phyloP scores from a whole-genome alignment of 352 stramenopile species.

The Phytophthora megakarya region DNA sequence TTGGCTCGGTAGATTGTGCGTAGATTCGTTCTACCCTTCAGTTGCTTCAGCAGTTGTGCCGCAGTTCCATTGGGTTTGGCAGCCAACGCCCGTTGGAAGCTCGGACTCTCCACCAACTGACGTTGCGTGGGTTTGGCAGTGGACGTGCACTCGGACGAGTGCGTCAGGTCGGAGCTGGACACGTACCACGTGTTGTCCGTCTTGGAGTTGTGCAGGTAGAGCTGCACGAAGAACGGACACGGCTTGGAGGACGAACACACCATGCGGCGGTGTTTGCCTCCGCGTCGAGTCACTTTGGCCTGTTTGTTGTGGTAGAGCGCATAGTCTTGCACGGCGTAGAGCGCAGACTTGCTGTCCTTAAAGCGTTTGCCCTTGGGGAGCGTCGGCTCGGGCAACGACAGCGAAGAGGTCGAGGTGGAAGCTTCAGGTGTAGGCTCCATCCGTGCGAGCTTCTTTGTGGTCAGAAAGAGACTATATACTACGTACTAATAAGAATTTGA shows the following conservation, averaged over 20 bases:
- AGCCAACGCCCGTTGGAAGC: constrained; percentile 46
- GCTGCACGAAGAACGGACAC: constrained; percentile 72
- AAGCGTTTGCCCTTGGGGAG: constrained; percentile 55
- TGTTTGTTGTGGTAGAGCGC: constrained; percentile 62
- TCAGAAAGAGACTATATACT: constrained; percentile 13
- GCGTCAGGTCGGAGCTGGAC: constrained; percentile 49
- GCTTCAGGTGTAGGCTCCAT: neutral
- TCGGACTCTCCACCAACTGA: constrained; percentile 53
- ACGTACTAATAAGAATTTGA: neutral
- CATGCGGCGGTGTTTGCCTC: constrained; percentile 66
- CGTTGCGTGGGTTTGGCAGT: constrained; percentile 58
- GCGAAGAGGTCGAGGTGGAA: neutral
- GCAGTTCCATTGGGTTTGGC: constrained; percentile 39
- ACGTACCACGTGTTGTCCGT: constrained; percentile 65
- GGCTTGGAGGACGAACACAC: constrained; percentile 43
- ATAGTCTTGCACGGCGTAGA: constrained; percentile 69
- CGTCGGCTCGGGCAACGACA: constrained; percentile 16
- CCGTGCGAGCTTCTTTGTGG: neutral
- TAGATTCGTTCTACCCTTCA: constrained; percentile 48
- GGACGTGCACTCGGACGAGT: constrained; percentile 51
- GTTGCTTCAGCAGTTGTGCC: constrained; percentile 37
- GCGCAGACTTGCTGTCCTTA: constrained; percentile 48
- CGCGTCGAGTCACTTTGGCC: constrained; percentile 54
- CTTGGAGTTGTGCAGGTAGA: constrained; percentile 66
- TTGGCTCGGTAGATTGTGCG: constrained; percentile 67